phyloP scores from a whole-genome alignment of 768 basidiomycete species.

The Tulasnella sp. region DNA sequence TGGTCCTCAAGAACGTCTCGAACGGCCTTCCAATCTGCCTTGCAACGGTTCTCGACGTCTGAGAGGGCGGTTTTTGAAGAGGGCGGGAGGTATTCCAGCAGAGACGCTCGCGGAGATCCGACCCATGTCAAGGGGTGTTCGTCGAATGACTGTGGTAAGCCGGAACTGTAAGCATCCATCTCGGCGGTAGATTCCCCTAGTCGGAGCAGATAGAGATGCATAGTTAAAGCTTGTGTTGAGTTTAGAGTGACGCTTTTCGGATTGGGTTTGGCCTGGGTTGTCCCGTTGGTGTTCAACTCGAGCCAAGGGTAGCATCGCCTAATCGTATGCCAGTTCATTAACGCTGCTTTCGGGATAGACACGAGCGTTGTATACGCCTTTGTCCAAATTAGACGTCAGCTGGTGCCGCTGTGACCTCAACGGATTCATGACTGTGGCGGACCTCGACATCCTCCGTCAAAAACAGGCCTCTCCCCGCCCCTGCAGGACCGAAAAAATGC shows the following conservation, averaged over 20 bases:
- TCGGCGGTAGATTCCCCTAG: conserved; percentile 46
- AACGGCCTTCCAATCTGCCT: conserved; percentile 50
- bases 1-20: background rate
- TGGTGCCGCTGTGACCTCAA: background rate
- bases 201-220: conserved; percentile 72
- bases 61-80: conserved; percentile 43
- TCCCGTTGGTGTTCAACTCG: background rate
- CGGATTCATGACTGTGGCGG: conserved; percentile 29
- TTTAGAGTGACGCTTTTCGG: conserved; percentile 39
- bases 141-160: conserved; percentile 67
- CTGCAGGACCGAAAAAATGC: conserved; percentile 37
- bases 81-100: conserved; percentile 50
- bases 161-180: conserved; percentile 73
- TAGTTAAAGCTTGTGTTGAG: conserved; percentile 70
- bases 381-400: background rate
- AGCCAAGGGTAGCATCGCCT: conserved; percentile 50
- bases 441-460: conserved; percentile 46
- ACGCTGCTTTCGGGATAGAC: conserved; percentile 59
- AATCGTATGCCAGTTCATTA: conserved; percentile 73
- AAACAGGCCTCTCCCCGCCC: conserved; percentile 69
- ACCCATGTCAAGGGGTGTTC: conserved; percentile 80
- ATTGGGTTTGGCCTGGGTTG: conserved; percentile 3
- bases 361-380: conserved; percentile 60
- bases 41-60: conserved; percentile 48
- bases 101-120: conserved; percentile 21